phyloP scores from a whole-genome alignment of 2,329 filamentous ascomycete species.

The Exophiala sp. region DNA sequence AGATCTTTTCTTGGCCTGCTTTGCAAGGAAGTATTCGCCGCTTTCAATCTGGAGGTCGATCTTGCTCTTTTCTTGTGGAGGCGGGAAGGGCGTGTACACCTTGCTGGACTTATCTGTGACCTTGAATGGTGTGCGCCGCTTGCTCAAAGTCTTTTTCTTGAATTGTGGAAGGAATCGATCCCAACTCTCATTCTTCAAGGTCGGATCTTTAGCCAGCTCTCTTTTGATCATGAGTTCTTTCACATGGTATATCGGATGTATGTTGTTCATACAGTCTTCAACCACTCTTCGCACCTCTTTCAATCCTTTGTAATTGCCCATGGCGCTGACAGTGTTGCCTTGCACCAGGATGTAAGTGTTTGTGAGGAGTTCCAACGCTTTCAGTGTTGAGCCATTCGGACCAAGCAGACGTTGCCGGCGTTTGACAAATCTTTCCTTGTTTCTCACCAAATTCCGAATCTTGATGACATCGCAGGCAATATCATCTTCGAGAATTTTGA shows the following conservation, averaged over 20 bases:
- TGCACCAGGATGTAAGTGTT: slow-evolving; percentile 92
- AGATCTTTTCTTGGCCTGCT: slow-evolving; percentile 84
- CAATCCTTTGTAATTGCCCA: slow-evolving; percentile 88
- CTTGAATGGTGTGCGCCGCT: slow-evolving; percentile 75
- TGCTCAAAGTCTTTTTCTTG: slow-evolving; percentile 86
- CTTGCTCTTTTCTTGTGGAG: slow-evolving; percentile 97
- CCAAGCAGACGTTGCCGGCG: slow-evolving; percentile 87
- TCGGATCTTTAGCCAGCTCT: slow-evolving; percentile 84
- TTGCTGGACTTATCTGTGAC: slow-evolving; percentile 94
- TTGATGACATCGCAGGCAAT: slow-evolving; percentile 95
- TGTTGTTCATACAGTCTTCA: slow-evolving; percentile 94
- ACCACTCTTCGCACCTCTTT: slow-evolving; percentile 89
- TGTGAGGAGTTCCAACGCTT: slow-evolving; percentile 89
- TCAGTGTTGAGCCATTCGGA: slow-evolving; percentile 85
- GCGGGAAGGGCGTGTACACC: slow-evolving; percentile 94
- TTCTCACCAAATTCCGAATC: slow-evolving; percentile 82
- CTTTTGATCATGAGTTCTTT: slow-evolving; percentile 95
- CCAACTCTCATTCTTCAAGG: slow-evolving; percentile 85
- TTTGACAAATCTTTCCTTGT: slow-evolving; percentile 95
- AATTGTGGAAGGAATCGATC: slow-evolving; percentile 95
- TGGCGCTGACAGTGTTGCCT: slow-evolving; percentile 87
- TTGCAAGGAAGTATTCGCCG: slow-evolving; percentile 93
- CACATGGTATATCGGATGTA: slow-evolving; percentile 87
- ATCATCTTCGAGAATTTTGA: slow-evolving; percentile 92
- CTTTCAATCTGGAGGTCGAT: slow-evolving; percentile 96